Evolutionary conservation across 495 filamentous ascomycete species (phyloP), one percentile per base, ranked within the genome.

Genomic region (Lichenothelia convexa): DNA sequence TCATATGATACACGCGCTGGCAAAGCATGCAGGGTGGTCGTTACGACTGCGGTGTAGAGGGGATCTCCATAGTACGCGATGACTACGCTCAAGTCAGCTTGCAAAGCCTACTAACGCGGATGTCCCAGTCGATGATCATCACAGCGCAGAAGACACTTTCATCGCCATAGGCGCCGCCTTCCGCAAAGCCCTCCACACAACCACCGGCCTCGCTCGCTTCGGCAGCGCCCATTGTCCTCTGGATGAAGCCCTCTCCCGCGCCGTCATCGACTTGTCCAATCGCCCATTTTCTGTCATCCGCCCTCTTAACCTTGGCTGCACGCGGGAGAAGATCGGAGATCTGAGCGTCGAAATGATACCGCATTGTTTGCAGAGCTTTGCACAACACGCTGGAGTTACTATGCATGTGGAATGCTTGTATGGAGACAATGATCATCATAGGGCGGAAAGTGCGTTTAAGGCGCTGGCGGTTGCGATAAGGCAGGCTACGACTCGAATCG

Each of bases 391-490:
- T 5, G 72, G 80, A n/a, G 65, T 93, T 32, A 97, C 89, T 20
- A 53, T 95, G 58, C 89, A 97, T 62, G 80, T 95, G 33, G 83
- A 93, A 54, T 82, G 78, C 51, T 49, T 91, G 30, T 67, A 78
- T 36, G 89, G 89, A 18, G 70, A 79, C 32, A 97, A 95, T 58
- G 91, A 97, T 58, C 89, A 97, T 57, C 89, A 95, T 56, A 63
- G 84, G 35, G 91, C 89, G 19, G 89, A 97, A 70, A 87, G 80
- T 51, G 89, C 89, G 30, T 95, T 97, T 54, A 97, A 97, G 69
- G 91, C 91, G 36, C 56, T 94, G 42, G 89, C 89, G 1, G 72
- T 89, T 34, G 89, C 89, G 3, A 64, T 89, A 17, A 62, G 74
- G 43, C 66, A 65, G 53, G 89, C 89, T 26, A 85, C 73, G 35